Base-by-base conservation (phyloP, 345 rosid species). In the Eucalyptus guilfoylei region DNA sequence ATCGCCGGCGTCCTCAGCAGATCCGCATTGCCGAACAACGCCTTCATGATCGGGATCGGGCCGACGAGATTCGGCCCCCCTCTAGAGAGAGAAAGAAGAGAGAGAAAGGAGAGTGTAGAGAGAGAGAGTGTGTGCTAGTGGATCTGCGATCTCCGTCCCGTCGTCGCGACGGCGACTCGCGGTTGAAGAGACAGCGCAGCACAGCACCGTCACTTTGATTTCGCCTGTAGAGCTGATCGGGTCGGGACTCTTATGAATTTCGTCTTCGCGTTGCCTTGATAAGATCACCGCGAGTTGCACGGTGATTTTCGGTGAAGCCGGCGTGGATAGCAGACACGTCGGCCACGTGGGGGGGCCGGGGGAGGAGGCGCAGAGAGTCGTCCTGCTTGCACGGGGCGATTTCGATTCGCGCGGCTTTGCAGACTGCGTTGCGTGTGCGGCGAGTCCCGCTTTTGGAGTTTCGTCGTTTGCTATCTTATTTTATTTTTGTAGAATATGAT, bases 1-100 rank as follows among this genome's bases (percentile, higher is more conserved):
- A 90, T 85, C n/a, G 81, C 67, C 42, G 92, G 92, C 52, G 89
- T 91, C 88, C 92, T 92, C 89, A 96, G 80, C 69, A 93, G 88
- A 90, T 96, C 91, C 42, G 54, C 80, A 60, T 87, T 89, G 37
- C 86, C 64, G 80, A 93, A 80, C 48, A 92, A 64, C 48, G 92
- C 88, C 88, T 95, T 97, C 99, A 97, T 97, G 54, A 81, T 80
- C 24, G 40, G 14, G 58, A 52, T 52, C 58, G 58, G 58, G 1
- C 58, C 69, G 69, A 13, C 69, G 69, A 62, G 69, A 30, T 62
- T 62, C n/a, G 32, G 69, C 16, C 69, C 8, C n/a, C 69, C 69
- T 6, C 80, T 8, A 55, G 30, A 55, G 62, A 23, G 52, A 48
- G 49, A 48, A 48, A 16, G 54, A 50, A 15, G 15, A 55, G 58